Conservation (phyloP, 2,329 filamentous ascomycete species). For the Mycogone perniciosa region DNA sequence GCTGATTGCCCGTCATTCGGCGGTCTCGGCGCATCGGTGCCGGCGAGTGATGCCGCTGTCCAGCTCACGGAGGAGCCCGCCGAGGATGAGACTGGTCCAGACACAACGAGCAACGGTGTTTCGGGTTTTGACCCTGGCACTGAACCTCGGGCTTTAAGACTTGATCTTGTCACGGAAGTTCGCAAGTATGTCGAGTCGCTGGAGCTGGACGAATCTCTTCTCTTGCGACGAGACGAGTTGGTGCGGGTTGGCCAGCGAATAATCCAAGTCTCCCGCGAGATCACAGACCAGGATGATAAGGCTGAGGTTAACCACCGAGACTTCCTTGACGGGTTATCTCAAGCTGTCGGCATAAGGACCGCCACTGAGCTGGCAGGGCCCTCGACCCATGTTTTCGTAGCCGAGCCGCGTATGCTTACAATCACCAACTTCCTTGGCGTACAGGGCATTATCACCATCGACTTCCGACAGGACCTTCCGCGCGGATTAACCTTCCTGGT, state of each 20-base stretch:
- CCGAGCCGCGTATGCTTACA: conserved; percentile 14
- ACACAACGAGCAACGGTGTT: not conserved
- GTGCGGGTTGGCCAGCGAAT: conserved; percentile 16
- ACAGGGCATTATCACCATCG: conserved; percentile 12
- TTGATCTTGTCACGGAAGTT: conserved; percentile 12
- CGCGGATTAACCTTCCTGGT: conserved; percentile 16
- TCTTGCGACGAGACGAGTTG: conserved; percentile 12
- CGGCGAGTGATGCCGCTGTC: conserved; percentile 13
- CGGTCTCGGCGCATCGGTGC: conserved; percentile 15
- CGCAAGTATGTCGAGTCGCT: conserved; percentile 13
- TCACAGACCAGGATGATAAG: conserved; percentile 4
- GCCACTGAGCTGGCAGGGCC: too few relatives aligned
- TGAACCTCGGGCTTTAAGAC: not conserved
- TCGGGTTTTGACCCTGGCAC: not conserved
- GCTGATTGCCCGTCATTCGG: not conserved
- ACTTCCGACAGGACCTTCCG: conserved; percentile 13
- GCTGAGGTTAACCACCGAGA: conserved; percentile 6
- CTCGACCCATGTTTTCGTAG: conserved; percentile 14
- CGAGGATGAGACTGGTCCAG: not conserved
- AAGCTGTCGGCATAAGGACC: conserved; percentile 4
- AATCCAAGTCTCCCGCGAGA: conserved; percentile 12
- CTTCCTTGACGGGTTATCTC: conserved; percentile 13
- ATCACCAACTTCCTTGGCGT: conserved; percentile 19
- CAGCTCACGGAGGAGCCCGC: conserved; percentile 5
- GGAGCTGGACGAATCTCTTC: conserved; percentile 11